Conservation (phyloP, 768 basidiomycete genomes). For the Leucocoprinus sp. region DNA sequence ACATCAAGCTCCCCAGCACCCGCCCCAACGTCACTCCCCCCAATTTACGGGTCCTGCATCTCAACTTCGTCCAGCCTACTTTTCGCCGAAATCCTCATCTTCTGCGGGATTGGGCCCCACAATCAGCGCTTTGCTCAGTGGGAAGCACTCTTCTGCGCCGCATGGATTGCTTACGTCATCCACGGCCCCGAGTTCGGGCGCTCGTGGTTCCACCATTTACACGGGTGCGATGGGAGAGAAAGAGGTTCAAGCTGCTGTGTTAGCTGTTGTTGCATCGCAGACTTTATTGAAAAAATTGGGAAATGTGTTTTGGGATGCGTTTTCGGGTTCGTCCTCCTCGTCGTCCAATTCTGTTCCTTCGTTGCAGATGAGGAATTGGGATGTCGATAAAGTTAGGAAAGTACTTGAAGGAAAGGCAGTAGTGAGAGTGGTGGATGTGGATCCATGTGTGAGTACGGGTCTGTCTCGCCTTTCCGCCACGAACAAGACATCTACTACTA, state of each 20-base stretch:
- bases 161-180: slow-evolving; percentile 3
- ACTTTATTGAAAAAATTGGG: slow-evolving; percentile 67
- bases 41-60: slow-evolving; percentile 13
- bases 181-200: slow-evolving; percentile 3
- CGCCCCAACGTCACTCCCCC: slow-evolving; percentile 13
- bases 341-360: slow-evolving; percentile 14
- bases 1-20: slow-evolving; percentile 23
- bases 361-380: slow-evolving; percentile 25
- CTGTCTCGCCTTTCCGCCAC: slow-evolving; percentile 8
- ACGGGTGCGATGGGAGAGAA: slow-evolving; percentile 14
- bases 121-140: slow-evolving; percentile 8
- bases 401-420: slow-evolving; percentile 82
- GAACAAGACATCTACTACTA: background rate
- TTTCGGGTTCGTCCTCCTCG: slow-evolving; percentile 43
- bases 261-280: slow-evolving; percentile 72
- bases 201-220: background rate
- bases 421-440: slow-evolving; percentile 71
- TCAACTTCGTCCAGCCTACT: slow-evolving; percentile 10
- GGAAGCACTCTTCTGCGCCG: background rate
- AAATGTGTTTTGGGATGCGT: slow-evolving; percentile 83
- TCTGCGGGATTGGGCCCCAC: slow-evolving; percentile 2
- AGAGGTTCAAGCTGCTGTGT: slow-evolving; percentile 38
- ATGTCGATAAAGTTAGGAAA: slow-evolving; percentile 72
- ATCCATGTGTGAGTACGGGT: slow-evolving; percentile 24
- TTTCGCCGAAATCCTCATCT: slow-evolving; percentile 4